These are phyloP conservation scores for Cladosporium velox DNA, from an alignment of 2,329 filamentous ascomycete species.

Conservation along the genomic window DNA sequence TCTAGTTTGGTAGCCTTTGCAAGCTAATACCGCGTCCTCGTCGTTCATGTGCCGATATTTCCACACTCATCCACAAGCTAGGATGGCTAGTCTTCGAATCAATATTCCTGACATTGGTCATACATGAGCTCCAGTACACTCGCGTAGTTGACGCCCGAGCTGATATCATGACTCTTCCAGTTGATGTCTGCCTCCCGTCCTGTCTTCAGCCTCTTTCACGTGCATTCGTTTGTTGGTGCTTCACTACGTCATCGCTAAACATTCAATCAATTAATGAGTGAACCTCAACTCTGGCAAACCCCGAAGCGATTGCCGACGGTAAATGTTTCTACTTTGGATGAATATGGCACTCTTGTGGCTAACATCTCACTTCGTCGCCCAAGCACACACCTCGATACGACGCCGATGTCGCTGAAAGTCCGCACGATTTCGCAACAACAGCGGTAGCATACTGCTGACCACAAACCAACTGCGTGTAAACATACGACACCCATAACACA, in stretches of 20 bases:
- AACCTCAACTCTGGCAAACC: not conserved
- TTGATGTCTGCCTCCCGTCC: not conserved
- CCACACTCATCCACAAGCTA: too few relatives aligned
- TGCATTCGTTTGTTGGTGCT: not conserved
- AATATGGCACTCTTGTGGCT: not conserved
- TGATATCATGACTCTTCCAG: not conserved
- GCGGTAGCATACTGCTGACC: not conserved
- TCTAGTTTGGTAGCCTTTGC: not conserved
- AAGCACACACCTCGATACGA: not conserved
- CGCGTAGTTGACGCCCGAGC: not conserved
- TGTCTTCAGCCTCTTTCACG: not conserved
- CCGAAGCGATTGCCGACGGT: not conserved
- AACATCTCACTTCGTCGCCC: not conserved
- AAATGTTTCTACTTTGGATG: not conserved
- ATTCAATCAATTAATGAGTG: not conserved
- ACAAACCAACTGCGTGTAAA: not conserved
- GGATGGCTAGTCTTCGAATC: too few relatives aligned
- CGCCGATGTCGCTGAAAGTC: conserved; percentile 1
- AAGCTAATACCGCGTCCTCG: not conserved
- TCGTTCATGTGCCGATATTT: too few relatives aligned
- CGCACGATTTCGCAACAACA: not conserved
- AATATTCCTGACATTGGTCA: not conserved
- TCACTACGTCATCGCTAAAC: not conserved
- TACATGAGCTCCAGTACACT: not conserved
- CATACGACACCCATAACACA: not conserved